A percentile compares a stretch with the other conserved stretches of the same genome.
Evolutionary conservation across 768 basidiomycete species (phyloP).

Genomic region (Tylopilus rubrobrunneus): DNA sequence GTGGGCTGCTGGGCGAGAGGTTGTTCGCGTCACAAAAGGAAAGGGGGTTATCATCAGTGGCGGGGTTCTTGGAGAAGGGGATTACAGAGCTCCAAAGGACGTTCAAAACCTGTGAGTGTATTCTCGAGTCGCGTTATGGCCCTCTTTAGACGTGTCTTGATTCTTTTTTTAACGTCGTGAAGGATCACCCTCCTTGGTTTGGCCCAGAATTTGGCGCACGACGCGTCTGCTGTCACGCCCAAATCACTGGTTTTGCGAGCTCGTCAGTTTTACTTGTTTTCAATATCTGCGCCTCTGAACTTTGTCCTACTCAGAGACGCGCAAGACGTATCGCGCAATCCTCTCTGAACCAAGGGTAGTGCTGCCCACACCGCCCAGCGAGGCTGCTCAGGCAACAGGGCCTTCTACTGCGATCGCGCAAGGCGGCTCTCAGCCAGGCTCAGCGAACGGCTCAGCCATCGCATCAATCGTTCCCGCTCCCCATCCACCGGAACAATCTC

Average conservation of each 20-base stretch:
- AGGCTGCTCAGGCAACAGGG: not conserved
- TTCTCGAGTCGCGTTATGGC: not conserved
- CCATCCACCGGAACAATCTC: not conserved
- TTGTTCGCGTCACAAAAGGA: constrained; percentile 77
- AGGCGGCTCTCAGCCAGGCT: not conserved
- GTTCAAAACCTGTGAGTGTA: constrained; percentile 66
- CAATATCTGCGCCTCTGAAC: not conserved
- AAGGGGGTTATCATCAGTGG: constrained; percentile 72
- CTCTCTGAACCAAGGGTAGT: constrained; percentile 72
- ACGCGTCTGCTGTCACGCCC: constrained; percentile 53
- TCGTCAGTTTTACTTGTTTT: constrained; percentile 43
- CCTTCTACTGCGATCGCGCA: not conserved
- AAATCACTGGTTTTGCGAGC: constrained; percentile 71
- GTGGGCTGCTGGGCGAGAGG: constrained; percentile 78
- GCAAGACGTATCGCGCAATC: constrained; percentile 75
- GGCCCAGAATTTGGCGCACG: constrained; percentile 64
- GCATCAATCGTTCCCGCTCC: not conserved
- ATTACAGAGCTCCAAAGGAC: constrained; percentile 70
- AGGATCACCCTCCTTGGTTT: constrained; percentile 69
- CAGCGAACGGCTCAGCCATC: not conserved
- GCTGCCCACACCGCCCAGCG: constrained; percentile 35
- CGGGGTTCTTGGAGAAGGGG: constrained; percentile 55
- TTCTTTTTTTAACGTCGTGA: not conserved
- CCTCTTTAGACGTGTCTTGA: not conserved
- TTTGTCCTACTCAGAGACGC: constrained; percentile 57